phyloP scores from a whole-genome alignment of 139 green algal species.

The Closterium sp. region DNA sequence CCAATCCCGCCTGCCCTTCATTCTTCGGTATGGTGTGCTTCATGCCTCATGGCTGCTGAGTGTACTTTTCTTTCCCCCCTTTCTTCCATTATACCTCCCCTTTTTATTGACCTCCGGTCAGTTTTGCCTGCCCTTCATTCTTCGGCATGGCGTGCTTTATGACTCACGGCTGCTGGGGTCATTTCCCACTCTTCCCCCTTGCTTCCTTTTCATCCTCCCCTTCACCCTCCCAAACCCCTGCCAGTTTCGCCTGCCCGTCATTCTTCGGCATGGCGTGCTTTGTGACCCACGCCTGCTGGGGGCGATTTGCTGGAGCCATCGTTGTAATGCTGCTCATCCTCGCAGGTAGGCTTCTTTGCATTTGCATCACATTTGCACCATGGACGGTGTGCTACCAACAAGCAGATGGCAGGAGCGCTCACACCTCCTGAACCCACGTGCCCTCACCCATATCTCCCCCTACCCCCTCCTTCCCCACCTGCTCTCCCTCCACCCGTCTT shows the following conservation, averaged over 20 bases:
- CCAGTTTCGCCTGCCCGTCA: background rate
- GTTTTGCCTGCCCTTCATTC: background rate
- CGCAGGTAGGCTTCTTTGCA: background rate
- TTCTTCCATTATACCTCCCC: background rate
- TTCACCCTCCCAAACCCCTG: background rate
- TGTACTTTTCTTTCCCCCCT: no score
- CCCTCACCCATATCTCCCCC: no score
- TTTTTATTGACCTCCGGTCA: background rate
- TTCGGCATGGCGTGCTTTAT: background rate
- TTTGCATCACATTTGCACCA: no score
- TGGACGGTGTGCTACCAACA: no score
- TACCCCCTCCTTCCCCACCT: no score
- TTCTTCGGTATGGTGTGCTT: no score
- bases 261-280: background rate
- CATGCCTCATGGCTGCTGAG: no score
- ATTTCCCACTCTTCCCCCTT: background rate
- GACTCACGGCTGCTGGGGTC: background rate
- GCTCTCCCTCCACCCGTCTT: no score
- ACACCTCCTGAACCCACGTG: no score
- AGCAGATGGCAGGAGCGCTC: no score
- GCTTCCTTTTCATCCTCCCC: no score
- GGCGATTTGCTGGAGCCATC: background rate
- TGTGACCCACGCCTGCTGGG: background rate
- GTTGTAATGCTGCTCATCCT: background rate
- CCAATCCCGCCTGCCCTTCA: no score